Base-by-base conservation (phyloP, 225 moss, liverwort and hornwort genomes). In the Physcomitrellopsis africana region DNA sequence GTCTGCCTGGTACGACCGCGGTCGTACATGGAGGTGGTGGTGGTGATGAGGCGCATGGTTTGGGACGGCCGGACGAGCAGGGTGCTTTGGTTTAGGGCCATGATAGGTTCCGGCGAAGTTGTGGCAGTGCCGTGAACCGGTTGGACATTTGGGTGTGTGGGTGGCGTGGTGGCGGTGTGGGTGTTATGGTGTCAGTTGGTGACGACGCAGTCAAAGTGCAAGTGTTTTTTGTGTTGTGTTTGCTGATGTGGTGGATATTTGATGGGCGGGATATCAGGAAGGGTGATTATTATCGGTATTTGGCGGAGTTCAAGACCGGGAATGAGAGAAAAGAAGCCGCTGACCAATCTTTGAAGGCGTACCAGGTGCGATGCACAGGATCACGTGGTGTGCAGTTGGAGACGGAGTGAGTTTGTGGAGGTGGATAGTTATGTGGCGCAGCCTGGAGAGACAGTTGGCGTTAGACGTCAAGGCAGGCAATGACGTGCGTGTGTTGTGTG, bases 241-340 rank as follows among this genome's bases (percentile, higher is more conserved):
- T 37, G 32, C 32, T 37, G 32, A 37, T 17, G 24, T 42, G 12
- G 32, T 68, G 51, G 1, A 5, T 72, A 43, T 51, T 32, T 56
- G 63, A 44, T 64, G 73, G 42, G 1, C 43, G 45, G 42, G 23
- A 47, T n/a, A 10, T 14, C 89, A 91, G 91, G 92, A 92, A 92
- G 81, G 92, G 92, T 73, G 92, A 92, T 66, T 92, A 92, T 57
- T 85, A 74, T 32, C 83, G 92, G 23, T 92, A 92, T 56, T 78
- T 92, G 76, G 92, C 92, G 6, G 92, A 92, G 80, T 92, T 92
- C 76, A 91, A 89, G 83, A 91, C 86, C 11, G 86, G 81, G 22
- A 89, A 78, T 7, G 91, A 91, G 72, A 86, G 89, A 52, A 91
- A 91, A 69, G 91, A 92, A 46, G 92, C 92, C 42, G 92, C 92